Evolutionary conservation across 805 yeast genomes (phyloP).

Genomic region (Candida fluviatilis): DNA sequence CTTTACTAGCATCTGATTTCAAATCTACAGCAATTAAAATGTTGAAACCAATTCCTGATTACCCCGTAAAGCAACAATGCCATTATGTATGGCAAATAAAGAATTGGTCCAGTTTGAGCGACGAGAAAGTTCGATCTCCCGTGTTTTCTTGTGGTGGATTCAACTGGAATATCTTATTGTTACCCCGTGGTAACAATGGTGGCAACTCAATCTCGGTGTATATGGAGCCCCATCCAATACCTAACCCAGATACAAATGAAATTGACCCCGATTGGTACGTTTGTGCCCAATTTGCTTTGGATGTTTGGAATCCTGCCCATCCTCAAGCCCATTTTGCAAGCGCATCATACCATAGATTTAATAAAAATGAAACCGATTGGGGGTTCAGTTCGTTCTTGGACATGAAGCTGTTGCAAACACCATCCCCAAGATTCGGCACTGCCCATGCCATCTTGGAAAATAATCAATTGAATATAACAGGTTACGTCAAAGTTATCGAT

Average conservation of each 20-base stretch:
- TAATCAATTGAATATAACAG: slow-evolving; percentile 66
- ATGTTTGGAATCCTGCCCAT: slow-evolving; percentile 75
- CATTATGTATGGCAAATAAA: slow-evolving; percentile 48
- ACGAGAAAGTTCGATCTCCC: slow-evolving; percentile 44
- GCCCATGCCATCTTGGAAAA: slow-evolving; percentile 43
- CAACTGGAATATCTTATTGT: slow-evolving; percentile 67
- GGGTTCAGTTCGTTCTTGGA: slow-evolving; percentile 83
- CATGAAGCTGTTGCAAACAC: slow-evolving; percentile 36
- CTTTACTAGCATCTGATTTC: slow-evolving; percentile 25
- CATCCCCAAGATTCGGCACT: slow-evolving; percentile 12
- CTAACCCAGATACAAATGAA: slow-evolving; percentile 21
- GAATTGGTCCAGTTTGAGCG: slow-evolving; percentile 42
- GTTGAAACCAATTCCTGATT: slow-evolving; percentile 38
- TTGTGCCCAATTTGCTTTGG: slow-evolving; percentile 89
- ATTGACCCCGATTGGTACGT: slow-evolving; percentile 66
- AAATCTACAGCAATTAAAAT: slow-evolving; percentile 22
- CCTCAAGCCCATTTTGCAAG: slow-evolving; percentile 57
- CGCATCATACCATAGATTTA: slow-evolving; percentile 76
- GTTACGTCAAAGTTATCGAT: slow-evolving; percentile 67
- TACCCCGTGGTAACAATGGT: slow-evolving; percentile 70
- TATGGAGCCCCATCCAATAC: slow-evolving; percentile 65
- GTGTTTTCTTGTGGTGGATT: slow-evolving; percentile 55
- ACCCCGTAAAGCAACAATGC: slow-evolving; percentile 31
- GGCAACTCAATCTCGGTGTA: slow-evolving; percentile 61
- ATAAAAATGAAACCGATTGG: slow-evolving; percentile 82